phyloP scores from a whole-genome alignment of 164 flowering plant genomes.

The Protea cynaroides region DNA sequence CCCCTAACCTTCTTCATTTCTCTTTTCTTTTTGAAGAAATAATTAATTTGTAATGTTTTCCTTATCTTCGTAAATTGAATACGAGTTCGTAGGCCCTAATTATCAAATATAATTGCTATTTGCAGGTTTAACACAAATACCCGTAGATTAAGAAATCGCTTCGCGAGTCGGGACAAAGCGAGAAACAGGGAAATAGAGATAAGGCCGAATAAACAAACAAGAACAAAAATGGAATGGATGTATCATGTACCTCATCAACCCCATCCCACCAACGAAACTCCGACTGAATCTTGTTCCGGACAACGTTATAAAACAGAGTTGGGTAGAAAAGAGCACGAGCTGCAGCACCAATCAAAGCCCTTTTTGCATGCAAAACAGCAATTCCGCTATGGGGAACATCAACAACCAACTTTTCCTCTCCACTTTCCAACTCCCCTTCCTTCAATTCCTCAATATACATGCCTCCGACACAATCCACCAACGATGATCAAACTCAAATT shows the following conservation, averaged over 20 bases:
- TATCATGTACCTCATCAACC: slow-evolving; percentile 60
- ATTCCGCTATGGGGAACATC: slow-evolving; percentile 14
- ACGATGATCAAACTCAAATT: not conserved
- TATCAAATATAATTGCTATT: not conserved
- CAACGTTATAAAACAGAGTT: slow-evolving; percentile 74
- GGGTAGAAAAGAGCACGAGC: slow-evolving; percentile 89
- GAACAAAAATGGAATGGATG: not conserved
- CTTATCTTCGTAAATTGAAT: not conserved
- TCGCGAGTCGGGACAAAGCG: not conserved
- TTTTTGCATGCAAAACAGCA: slow-evolving; percentile 37
- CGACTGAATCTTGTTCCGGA: slow-evolving; percentile 70
- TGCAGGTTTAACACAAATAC: not conserved
- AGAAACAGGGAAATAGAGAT: not conserved
- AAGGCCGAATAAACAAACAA: not conserved
- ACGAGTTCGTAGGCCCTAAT: not conserved
- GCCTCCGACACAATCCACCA: slow-evolving; percentile 20
- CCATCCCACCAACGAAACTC: slow-evolving; percentile 96
- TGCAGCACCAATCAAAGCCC: slow-evolving; percentile 66
- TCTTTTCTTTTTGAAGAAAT: too few species aligned
- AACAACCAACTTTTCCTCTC: slow-evolving; percentile 13
- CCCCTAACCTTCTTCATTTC: too few species aligned
- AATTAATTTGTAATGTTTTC: too few species aligned
- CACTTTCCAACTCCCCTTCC: slow-evolving; percentile 25
- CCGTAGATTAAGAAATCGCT: not conserved
- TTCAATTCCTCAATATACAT: slow-evolving; percentile 71